Base-by-base conservation (phyloP, 73 alveolate species). In the Paramecium caudatum region DNA sequence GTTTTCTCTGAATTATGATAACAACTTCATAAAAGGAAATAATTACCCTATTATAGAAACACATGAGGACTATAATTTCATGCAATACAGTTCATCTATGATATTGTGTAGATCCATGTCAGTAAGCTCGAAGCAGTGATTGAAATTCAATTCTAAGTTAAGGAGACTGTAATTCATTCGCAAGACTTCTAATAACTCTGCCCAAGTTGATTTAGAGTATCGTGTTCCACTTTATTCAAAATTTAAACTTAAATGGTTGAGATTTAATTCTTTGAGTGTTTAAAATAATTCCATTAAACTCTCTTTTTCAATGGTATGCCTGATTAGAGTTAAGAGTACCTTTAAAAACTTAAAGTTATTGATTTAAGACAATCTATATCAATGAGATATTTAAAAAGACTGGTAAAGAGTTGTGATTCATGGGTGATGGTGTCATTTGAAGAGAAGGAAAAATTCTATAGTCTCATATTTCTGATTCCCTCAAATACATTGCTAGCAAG, bases 1-100 rank as follows among this genome's bases (percentile, higher is more conserved):
- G 33, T 65, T 21, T 65, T 65, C 49, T 65, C 83, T n/a, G n/a
- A n/a, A 65, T 65, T 65, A n/a, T 65, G 47, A 65, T 65, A 65
- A 12, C 83, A 65, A 9, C 83, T 65, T 32, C 34, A 10, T 12
- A 12, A 10, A 33, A 1, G 5, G 0, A 4, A 65, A 8, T 47
- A 27, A 65, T 30, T 65, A 65, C 83, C 83, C 83, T 33, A 65
- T 65, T 36, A 65, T 32, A 30, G 83, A 65, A 32, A 65, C 49
- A 33, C 49, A 36, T 12, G 50, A 25, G 8, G 49, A 30, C 3
- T 36, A 25, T 49, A 65, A 13, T 65, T 65, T 65, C 47, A 65
- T 65, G 17, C 50, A 65, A 65, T 65, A 65, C 10, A 65, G 27
- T n/a, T 30, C 47, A 13, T 65, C 83, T 9, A 74, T 74, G 7